A percentile compares a stretch with the other conserved stretches of the same genome.
Evolutionary conservation across 495 filamentous ascomycete species (phyloP).

Genomic region (Penicillium tannophilum): DNA sequence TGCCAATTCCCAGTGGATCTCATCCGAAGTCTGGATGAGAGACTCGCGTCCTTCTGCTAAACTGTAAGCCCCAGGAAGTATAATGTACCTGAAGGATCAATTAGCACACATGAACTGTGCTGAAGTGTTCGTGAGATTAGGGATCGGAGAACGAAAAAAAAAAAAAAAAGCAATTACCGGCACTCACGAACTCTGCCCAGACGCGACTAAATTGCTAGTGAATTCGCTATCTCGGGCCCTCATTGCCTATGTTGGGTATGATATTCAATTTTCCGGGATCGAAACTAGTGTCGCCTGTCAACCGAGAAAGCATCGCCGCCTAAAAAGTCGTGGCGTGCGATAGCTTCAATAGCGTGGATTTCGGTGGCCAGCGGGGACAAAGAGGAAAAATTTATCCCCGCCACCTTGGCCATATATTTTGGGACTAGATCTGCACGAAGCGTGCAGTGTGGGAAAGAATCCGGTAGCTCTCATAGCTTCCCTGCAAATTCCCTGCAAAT

Average conservation of each 20-base stretch:
- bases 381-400: background rate
- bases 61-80: too few species aligned
- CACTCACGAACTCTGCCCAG: background rate
- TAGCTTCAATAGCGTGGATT: slow-evolving; percentile 3
- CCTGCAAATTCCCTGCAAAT: too few species aligned
- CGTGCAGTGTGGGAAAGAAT: too few species aligned
- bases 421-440: background rate
- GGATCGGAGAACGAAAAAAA: background rate
- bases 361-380: background rate
- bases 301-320: background rate
- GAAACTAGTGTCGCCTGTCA: background rate
- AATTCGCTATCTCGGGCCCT: background rate
- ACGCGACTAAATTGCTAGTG: background rate
- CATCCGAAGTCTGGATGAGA: background rate
- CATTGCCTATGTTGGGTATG: background rate
- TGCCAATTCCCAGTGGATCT: background rate
- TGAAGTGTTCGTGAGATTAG: background rate
- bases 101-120: background rate
- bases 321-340: slow-evolving; percentile 1
- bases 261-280: background rate
- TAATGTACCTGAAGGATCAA: background rate
- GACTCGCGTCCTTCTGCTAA: background rate
- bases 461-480: too few species aligned
- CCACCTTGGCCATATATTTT: background rate
- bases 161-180: background rate